Evolutionary conservation across 257 asterid species (phyloP).

Genomic region (Solanum acaule): DNA sequence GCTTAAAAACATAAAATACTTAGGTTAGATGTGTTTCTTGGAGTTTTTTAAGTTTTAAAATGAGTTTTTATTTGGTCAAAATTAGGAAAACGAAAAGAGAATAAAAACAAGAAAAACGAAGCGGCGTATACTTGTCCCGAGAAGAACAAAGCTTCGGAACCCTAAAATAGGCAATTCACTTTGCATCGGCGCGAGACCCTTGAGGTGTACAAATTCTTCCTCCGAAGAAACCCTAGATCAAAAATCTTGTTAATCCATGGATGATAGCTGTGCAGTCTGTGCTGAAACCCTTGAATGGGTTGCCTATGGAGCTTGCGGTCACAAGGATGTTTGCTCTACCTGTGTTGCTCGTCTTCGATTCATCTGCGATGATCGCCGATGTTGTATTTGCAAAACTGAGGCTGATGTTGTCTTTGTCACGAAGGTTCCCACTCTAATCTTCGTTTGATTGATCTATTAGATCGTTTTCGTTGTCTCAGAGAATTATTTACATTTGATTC

Average conservation of each 20-base stretch:
- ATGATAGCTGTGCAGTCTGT: conserved; percentile 95
- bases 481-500: not conserved
- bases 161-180: not conserved
- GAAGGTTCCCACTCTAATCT: conserved; percentile 38
- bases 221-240: not conserved
- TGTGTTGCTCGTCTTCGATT: conserved; percentile 98
- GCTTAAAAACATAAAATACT: no score
- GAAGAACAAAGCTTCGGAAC: not conserved
- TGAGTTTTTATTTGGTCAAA: not conserved
- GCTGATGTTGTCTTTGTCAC: conserved; percentile 64
- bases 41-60: not conserved
- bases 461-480: not conserved
- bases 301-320: conserved; percentile 92
- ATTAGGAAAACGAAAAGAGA: not conserved
- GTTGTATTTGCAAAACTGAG: conserved; percentile 95
- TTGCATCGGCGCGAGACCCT: not conserved
- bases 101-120: not conserved
- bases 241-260: conserved; percentile 40
- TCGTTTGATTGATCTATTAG: not conserved
- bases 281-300: conserved; percentile 96
- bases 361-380: conserved; percentile 86
- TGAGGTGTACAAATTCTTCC: not conserved
- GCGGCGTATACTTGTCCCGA: not conserved
- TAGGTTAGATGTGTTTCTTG: not conserved
- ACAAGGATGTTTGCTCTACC: conserved; percentile 96